phyloP scores from a whole-genome alignment of 371 early-diverging fungal species.

The Umbelopsis sp. region DNA sequence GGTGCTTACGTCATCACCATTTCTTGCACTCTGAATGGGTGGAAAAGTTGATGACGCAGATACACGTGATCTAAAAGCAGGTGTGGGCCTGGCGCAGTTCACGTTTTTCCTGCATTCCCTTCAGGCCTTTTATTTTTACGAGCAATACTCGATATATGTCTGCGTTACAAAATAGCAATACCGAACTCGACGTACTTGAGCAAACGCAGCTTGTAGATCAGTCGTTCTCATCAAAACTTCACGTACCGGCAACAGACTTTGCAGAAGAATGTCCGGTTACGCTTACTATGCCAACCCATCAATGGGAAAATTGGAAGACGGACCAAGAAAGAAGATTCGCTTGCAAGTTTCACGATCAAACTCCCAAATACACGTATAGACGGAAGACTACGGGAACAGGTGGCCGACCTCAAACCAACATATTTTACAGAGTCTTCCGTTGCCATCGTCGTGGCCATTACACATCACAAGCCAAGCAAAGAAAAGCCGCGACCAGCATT shows the following conservation, averaged over 20 bases:
- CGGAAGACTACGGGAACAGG: slow-evolving; percentile 12
- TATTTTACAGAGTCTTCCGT: slow-evolving; percentile 11
- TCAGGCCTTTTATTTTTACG: slow-evolving; percentile 15
- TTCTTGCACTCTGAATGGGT: no score
- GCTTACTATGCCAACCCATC: slow-evolving; percentile 12
- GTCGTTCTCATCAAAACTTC: slow-evolving; percentile 7
- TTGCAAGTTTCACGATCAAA: slow-evolving; percentile 18
- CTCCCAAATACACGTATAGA: slow-evolving; percentile 17
- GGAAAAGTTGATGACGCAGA: neutral
- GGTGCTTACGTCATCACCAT: no score
- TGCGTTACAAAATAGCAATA: slow-evolving; percentile 20
- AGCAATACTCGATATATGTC: slow-evolving; percentile 16
- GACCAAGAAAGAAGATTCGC: slow-evolving; percentile 14
- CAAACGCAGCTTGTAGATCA: slow-evolving; percentile 11
- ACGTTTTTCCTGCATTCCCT: neutral
- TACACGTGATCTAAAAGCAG: neutral
- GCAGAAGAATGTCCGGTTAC: slow-evolving; percentile 17
- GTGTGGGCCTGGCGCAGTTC: slow-evolving; percentile 5
- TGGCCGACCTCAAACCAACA: slow-evolving; percentile 10
- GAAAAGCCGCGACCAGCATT: slow-evolving; percentile 7
- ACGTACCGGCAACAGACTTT: slow-evolving; percentile 14
- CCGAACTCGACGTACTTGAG: slow-evolving; percentile 10
- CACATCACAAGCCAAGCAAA: slow-evolving; percentile 8
- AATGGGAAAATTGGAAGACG: slow-evolving; percentile 16
- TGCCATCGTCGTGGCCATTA: slow-evolving; percentile 16